Conservation (phyloP, 2,329 filamentous ascomycete species). For the Colletotrichum tropicale region DNA sequence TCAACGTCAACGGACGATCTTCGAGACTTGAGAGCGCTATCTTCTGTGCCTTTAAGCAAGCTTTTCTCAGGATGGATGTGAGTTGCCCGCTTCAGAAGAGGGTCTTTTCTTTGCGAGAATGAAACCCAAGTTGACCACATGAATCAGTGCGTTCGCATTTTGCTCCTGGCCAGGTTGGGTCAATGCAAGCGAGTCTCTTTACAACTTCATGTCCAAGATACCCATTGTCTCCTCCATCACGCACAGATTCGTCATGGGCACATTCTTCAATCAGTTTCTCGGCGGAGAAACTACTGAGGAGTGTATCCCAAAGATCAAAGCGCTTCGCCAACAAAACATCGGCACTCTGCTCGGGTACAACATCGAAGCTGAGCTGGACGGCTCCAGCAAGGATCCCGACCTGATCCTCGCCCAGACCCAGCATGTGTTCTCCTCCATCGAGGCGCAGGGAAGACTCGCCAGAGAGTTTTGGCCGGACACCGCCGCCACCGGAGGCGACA, state of each 20-base stretch:
- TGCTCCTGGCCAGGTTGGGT: neutral
- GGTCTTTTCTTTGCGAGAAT: neutral
- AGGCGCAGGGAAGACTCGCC: neutral
- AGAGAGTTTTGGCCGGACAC: slow-evolving; percentile 11
- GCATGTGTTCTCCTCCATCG: neutral
- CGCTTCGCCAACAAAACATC: slow-evolving; percentile 3
- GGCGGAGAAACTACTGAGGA: slow-evolving; percentile 11
- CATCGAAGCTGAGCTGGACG: slow-evolving; percentile 20
- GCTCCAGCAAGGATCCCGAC: slow-evolving; percentile 23
- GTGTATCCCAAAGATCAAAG: slow-evolving; percentile 23
- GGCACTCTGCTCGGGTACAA: slow-evolving; percentile 23
- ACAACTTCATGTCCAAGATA: neutral
- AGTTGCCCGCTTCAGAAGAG: neutral
- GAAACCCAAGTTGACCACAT: neutral
- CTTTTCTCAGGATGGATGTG: neutral
- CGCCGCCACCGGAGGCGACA: slow-evolving; percentile 16
- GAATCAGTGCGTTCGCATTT: neutral
- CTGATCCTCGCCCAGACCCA: slow-evolving; percentile 9
- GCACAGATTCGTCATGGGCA: neutral
- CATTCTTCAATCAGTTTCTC: slow-evolving; percentile 22
- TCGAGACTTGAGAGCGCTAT: neutral
- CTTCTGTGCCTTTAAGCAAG: neutral
- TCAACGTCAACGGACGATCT: neutral
- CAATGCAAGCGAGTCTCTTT: neutral
- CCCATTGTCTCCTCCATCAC: neutral